Percentiles rank a stretch among this genome's conserved stretches.
Conservation (phyloP, 192 early-diverging fungal genomes). For the Coemansia sp. region DNA sequence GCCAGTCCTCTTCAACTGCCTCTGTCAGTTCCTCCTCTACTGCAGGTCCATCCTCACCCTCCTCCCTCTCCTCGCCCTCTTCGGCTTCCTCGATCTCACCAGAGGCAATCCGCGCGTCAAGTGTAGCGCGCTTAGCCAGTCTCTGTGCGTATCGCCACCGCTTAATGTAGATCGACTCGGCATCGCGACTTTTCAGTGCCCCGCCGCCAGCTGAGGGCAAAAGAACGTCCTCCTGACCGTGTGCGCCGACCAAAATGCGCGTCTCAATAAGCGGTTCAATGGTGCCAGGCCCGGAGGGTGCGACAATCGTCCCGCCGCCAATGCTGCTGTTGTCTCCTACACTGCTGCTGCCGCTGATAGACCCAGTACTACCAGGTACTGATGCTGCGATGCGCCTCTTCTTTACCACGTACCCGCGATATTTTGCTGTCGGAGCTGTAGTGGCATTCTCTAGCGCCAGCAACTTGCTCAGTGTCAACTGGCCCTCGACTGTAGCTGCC, state of each 20-base stretch:
- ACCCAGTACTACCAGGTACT: constrained; percentile 1
- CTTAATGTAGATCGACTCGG: constrained; percentile 41
- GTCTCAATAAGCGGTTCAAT: constrained; percentile 40
- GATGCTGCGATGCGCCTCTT: constrained; percentile 26
- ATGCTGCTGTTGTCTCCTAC: neutral
- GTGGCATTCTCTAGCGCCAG: constrained; percentile 28
- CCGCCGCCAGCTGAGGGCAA: constrained; percentile 11
- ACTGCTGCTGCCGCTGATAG: neutral
- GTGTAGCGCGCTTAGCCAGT: constrained; percentile 35
- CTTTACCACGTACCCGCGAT: constrained; percentile 54
- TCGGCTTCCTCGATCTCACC: constrained; percentile 57
- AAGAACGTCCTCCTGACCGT: constrained; percentile 42
- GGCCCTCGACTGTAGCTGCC: neutral
- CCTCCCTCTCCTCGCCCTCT: constrained; percentile 55
- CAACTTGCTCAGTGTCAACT: constrained; percentile 26
- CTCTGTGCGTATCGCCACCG: constrained; percentile 49
- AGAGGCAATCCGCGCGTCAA: constrained; percentile 33
- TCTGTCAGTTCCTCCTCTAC: constrained; percentile 12
- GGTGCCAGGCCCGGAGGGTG: constrained; percentile 36
- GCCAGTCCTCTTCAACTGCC: constrained; percentile 31
- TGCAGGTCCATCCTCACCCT: constrained; percentile 26
- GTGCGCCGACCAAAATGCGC: constrained; percentile 37
- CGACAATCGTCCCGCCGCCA: constrained; percentile 13
- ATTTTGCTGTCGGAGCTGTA: constrained; percentile 30
- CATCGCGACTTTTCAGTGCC: constrained; percentile 36